phyloP scores from a whole-genome alignment of 371 early-diverging fungal genomes.

The Mucor irregularis region DNA sequence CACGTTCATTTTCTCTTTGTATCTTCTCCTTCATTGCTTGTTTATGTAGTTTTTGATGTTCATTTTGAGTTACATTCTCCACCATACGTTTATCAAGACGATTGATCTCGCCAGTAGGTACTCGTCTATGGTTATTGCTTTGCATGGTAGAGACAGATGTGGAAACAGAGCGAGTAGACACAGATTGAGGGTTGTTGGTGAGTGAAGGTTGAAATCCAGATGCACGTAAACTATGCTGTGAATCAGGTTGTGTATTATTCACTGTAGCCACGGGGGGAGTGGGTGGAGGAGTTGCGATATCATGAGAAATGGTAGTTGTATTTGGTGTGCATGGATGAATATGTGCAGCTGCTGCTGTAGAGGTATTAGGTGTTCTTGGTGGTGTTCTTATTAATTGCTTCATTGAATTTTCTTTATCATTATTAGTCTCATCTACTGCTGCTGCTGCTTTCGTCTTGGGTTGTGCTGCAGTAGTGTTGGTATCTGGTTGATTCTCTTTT shows the following conservation, averaged over 20 bases:
- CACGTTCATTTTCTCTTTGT: conserved; percentile 5
- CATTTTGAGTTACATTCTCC: conserved; percentile 19
- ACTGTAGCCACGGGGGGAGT: background rate
- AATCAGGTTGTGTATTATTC: conserved; percentile 3
- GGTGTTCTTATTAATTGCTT: background rate
- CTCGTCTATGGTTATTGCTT: conserved; percentile 6
- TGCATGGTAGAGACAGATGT: conserved; percentile 3
- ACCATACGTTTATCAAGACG: conserved; percentile 35
- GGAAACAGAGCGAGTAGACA: conserved; percentile 13
- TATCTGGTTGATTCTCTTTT: background rate
- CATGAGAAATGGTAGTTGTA: background rate
- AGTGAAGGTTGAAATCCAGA: conserved; percentile 24
- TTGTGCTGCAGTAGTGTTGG: background rate
- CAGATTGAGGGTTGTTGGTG: conserved; percentile 9
- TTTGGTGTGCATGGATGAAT: background rate
- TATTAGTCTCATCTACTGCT: background rate
- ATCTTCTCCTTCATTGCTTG: conserved; percentile 5
- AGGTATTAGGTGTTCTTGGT: background rate
- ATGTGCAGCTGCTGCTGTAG: background rate
- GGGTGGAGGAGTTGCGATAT: background rate
- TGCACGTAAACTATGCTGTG: conserved; percentile 13
- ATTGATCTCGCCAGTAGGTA: conserved; percentile 30
- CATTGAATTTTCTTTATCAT: background rate
- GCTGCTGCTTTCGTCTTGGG: background rate
- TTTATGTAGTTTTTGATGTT: conserved; percentile 5